Base-by-base conservation (phyloP, 2,329 filamentous ascomycete genomes). In the Atkinsonella hypoxylon region DNA sequence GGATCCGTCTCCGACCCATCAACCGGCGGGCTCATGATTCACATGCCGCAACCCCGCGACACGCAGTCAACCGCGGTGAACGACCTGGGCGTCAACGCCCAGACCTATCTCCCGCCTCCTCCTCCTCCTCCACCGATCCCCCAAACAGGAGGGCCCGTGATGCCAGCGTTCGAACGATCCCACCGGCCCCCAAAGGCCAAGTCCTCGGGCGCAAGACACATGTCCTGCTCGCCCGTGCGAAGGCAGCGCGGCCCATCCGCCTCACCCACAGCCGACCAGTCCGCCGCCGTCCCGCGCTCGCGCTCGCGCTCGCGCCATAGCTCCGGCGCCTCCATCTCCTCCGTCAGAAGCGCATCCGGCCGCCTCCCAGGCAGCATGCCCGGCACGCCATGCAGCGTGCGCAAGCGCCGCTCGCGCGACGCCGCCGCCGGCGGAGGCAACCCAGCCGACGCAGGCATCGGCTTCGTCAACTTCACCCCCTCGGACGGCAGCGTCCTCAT, bases 381-480 rank as follows among this genome's bases (percentile, higher is more conserved):
- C 3, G 67, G 66, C n/a, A 68, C 68, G 8, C 64, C 67, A 7
- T 67, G 66, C 30, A 63, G 65, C 54, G 65, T 70, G 42, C 64
- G 65, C 54, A 70, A 70, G 58, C 62, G 67, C 9, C 59, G 68
- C 17, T 68, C 67, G 7, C 62, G 68, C 34, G 64, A 68, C 49
- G 57, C 61, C 11, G 65, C 66, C 51, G 47, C 31, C 8, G 46
- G 42, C 17, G 61, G 61, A 31, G 62, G 57, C 62, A 51, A 48
- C 8, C 56, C 57, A 34, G 57, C 64, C 6, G 59, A 56, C 10
- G 61, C 62, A 3, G 60, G 61, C 2, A 70, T 78, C 9, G 77
- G 79, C 11, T 97, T 97, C 62, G 87, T 95, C 56, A 97, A 97
- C 67, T 95, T 87, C 68, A 96, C 90, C 1, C 83, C 89, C 0